Conservation (phyloP, 441 rosid species). For the Corymbia calophylla region DNA sequence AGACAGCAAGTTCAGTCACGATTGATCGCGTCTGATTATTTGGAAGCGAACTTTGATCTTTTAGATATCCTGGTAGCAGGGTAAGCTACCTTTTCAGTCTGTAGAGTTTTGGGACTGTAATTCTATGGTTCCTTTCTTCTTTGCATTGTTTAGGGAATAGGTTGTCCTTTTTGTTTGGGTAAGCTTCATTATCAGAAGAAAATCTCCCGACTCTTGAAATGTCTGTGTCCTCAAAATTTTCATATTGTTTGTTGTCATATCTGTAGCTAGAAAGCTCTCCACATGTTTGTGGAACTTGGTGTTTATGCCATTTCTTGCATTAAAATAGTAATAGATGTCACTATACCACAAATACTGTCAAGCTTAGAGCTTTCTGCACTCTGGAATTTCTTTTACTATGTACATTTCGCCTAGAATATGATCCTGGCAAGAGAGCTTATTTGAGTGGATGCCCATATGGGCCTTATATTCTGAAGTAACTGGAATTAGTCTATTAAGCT, state of each 20-base stretch:
- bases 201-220: neutral
- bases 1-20: constrained; percentile 86
- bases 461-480: neutral
- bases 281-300: neutral
- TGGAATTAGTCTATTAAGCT: neutral
- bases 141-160: neutral
- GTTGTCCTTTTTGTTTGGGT: neutral
- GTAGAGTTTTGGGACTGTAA: neutral
- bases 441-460: neutral
- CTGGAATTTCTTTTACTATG: neutral
- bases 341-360: neutral
- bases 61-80: constrained; percentile 71
- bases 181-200: neutral
- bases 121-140: neutral
- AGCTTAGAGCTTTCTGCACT: neutral
- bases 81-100: constrained; percentile 31
- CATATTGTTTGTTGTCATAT: neutral
- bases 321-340: neutral
- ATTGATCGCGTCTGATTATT: constrained; percentile 85
- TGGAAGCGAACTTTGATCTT: constrained; percentile 74
- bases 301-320: neutral
- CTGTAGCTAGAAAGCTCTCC: neutral
- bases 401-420: neutral
- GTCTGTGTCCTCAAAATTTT: neutral
- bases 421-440: neutral